These are phyloP conservation scores for Salvia rosmarinus DNA, from an alignment of 257 asterid genomes.

Conservation along the genomic window DNA sequence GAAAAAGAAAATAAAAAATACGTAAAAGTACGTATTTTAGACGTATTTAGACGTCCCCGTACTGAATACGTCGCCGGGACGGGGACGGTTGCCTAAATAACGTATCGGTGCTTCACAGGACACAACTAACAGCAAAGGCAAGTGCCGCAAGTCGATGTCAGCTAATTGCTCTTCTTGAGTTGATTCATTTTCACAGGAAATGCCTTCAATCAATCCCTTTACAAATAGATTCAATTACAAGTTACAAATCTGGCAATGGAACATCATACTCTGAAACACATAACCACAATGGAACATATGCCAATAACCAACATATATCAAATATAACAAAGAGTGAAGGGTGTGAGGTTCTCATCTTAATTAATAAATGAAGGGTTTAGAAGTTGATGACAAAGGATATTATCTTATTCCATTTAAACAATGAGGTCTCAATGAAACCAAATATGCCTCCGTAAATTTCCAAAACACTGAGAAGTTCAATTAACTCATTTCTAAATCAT, in stretches of 20 bases:
- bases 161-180: constrained; percentile 17
- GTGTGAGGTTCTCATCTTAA: not conserved
- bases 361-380: not conserved
- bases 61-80: too few relatives aligned
- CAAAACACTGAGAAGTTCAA: not conserved
- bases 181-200: not conserved
- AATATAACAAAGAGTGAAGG: not conserved
- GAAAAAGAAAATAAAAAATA: too few relatives aligned
- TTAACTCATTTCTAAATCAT: not conserved
- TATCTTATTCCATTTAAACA: not conserved
- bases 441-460: too few relatives aligned
- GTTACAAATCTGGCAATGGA: not conserved
- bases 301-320: not conserved
- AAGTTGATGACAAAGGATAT: constrained; percentile 11
- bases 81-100: too few relatives aligned
- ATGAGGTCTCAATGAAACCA: too few relatives aligned
- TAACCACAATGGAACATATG: not conserved
- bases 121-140: constrained; percentile 12
- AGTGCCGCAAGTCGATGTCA: constrained; percentile 28
- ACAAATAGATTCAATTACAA: not conserved
- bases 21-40: too few relatives aligned
- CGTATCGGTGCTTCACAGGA: too few relatives aligned
- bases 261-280: constrained; percentile 1
- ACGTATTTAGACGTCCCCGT: too few relatives aligned
- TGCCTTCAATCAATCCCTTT: not conserved